Evolutionary conservation across 768 basidiomycete genomes (phyloP).

Genomic region (Mycena vitilis): DNA sequence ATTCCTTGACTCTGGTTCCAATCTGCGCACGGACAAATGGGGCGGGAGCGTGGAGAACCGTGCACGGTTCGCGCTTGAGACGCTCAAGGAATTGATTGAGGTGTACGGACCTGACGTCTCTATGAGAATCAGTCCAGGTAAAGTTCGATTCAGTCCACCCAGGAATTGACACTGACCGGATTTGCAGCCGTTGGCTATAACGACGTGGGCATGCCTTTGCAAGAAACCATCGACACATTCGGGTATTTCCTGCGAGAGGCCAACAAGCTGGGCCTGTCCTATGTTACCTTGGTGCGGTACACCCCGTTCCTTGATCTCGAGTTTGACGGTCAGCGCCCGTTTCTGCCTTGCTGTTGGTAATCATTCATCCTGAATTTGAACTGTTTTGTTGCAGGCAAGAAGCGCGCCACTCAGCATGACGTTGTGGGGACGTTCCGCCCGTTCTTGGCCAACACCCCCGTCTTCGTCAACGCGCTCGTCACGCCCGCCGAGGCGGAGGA

Average conservation of each 20-base stretch:
- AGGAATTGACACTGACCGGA: constrained; percentile 1
- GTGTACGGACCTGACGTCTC: constrained; percentile 48
- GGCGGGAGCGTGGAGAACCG: constrained; percentile 56
- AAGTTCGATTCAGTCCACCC: background rate
- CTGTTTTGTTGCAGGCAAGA: constrained; percentile 40
- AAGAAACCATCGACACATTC: constrained; percentile 39
- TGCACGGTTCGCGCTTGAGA: constrained; percentile 49
- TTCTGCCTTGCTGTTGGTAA: background rate
- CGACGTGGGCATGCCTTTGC: constrained; percentile 36
- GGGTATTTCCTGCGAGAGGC: constrained; percentile 34
- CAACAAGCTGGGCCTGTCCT: constrained; percentile 37
- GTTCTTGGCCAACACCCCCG: constrained; percentile 49
- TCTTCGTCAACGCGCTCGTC: constrained; percentile 52
- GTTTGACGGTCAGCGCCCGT: constrained; percentile 44
- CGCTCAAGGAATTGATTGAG: constrained; percentile 41
- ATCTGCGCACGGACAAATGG: constrained; percentile 52
- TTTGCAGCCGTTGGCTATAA: constrained; percentile 8
- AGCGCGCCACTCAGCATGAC: constrained; percentile 53
- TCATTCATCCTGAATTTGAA: background rate
- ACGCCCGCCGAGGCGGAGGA: constrained; percentile 51
- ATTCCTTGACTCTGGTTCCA: constrained; percentile 46
- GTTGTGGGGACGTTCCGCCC: constrained; percentile 50
- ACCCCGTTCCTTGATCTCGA: constrained; percentile 38
- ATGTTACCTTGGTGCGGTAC: constrained; percentile 48
- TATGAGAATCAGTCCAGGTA: constrained; percentile 46